A percentile compares a stretch with the other conserved stretches of the same genome.
Conservation (phyloP, 108 stramenopile species). For the Fragilariopsis cylindrus region DNA sequence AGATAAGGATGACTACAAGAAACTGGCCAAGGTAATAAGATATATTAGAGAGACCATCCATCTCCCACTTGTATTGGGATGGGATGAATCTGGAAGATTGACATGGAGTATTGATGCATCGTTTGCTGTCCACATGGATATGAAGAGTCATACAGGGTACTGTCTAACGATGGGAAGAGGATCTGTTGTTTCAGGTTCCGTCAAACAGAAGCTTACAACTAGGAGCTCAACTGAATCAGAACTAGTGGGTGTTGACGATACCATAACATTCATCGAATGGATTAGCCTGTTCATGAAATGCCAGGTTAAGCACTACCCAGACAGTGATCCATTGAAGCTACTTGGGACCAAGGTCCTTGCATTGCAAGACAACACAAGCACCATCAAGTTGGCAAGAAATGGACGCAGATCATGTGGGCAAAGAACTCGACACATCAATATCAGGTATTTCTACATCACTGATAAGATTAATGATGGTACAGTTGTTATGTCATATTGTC, state of each 20-base stretch:
- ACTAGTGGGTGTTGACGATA: constrained; percentile 36
- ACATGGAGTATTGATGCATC: no score
- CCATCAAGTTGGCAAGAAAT: constrained; percentile 50
- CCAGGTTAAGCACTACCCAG: constrained; percentile 17
- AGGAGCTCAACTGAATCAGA: constrained; percentile 49
- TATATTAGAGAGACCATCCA: no score
- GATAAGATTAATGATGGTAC: constrained; percentile 32
- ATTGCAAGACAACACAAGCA: constrained; percentile 33
- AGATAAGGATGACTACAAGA: no score
- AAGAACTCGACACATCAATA: constrained; percentile 42
- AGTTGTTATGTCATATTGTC: constrained; percentile 38
- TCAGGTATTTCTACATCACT: constrained; percentile 47
- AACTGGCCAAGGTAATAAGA: no score
- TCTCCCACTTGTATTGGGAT: no score
- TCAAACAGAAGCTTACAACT: constrained; percentile 46
- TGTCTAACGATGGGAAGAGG: constrained; percentile 37
- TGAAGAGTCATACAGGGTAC: constrained; percentile 40
- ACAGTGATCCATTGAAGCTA: no score
- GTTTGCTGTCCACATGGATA: no score
- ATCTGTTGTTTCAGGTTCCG: constrained; percentile 1
- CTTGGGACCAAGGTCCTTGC: constrained; percentile 13
- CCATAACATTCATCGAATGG: constrained; percentile 38
- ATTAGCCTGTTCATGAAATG: constrained; percentile 39
- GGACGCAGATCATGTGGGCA: constrained; percentile 30
- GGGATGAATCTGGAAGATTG: no score